phyloP scores from a whole-genome alignment of 768 basidiomycete genomes.

The Suillus clintonianus region DNA sequence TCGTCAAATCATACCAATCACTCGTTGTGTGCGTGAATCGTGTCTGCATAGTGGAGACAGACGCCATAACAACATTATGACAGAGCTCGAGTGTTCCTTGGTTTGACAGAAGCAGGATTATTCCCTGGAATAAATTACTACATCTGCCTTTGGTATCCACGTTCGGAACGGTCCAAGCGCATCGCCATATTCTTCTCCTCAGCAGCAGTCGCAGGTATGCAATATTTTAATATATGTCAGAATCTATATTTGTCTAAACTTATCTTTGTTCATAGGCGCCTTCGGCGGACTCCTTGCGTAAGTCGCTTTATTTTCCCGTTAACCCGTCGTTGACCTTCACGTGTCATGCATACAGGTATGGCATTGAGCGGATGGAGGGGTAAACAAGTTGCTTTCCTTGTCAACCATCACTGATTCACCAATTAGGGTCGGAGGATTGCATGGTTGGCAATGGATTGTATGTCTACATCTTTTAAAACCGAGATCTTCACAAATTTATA shows the following conservation, averaged over 20 bases:
- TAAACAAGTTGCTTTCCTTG: conserved; percentile 26
- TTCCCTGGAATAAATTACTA: conserved; percentile 44
- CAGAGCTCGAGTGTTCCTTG: conserved; percentile 46
- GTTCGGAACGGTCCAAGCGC: conserved; percentile 55
- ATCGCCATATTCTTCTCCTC: conserved; percentile 67
- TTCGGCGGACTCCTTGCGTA: conserved; percentile 53
- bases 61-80: background rate
- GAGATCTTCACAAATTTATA: background rate
- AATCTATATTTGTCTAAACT: background rate
- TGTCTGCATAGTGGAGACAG: background rate
- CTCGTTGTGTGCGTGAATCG: conserved; percentile 31
- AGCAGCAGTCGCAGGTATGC: conserved; percentile 51
- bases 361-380: conserved; percentile 35
- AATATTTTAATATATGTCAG: background rate
- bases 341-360: conserved; percentile 30
- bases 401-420: background rate
- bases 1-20: conserved; percentile 34
- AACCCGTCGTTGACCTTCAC: background rate
- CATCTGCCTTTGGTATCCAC: conserved; percentile 61
- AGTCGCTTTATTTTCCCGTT: conserved; percentile 12
- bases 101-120: conserved; percentile 49
- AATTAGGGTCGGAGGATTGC: conserved; percentile 25
- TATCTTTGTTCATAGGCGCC: conserved; percentile 25
- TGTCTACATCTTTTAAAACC: conserved; percentile 3
- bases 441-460: conserved; percentile 41